Evolutionary conservation across 257 asterid species (phyloP).

Genomic region (Nicotiana otophora): DNA sequence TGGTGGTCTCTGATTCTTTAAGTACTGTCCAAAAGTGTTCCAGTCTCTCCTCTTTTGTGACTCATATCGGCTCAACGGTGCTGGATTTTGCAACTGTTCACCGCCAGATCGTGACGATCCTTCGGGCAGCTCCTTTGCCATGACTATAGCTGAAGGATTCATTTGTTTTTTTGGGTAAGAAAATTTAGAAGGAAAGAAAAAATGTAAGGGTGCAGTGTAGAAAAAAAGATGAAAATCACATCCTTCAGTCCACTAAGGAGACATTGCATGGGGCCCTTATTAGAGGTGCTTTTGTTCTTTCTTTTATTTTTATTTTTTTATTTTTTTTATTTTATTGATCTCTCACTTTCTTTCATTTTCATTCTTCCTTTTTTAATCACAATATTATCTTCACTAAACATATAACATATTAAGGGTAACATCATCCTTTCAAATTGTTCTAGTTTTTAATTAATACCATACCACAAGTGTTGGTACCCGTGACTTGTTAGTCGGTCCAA

Average conservation of each 20-base stretch:
- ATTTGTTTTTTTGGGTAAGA: slow-evolving; percentile 33
- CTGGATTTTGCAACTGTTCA: slow-evolving; percentile 21
- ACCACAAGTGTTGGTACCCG: background rate
- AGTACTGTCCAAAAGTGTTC: slow-evolving; percentile 90
- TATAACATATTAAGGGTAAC: background rate
- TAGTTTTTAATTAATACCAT: background rate
- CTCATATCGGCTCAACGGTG: slow-evolving; percentile 67
- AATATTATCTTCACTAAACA: background rate
- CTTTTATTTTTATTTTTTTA: slow-evolving; percentile 11
- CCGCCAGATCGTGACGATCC: slow-evolving; percentile 35
- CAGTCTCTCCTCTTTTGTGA: slow-evolving; percentile 85
- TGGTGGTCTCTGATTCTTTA: slow-evolving; percentile 74
- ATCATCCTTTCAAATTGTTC: background rate
- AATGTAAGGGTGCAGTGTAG: slow-evolving; percentile 37
- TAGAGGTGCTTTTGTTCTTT: slow-evolving; percentile 51
- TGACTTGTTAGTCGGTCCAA: background rate
- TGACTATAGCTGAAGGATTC: slow-evolving; percentile 31
- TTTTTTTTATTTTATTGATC: slow-evolving; percentile 30
- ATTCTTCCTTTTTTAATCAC: background rate
- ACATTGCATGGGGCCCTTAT: slow-evolving; percentile 55
- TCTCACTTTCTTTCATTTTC: slow-evolving; percentile 13
- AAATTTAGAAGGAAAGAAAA: slow-evolving; percentile 25
- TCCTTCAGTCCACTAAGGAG: slow-evolving; percentile 52
- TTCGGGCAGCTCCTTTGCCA: slow-evolving; percentile 24
- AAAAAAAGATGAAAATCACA: slow-evolving; percentile 39